Evolutionary conservation across 768 basidiomycete species (phyloP), one percentile per base, ranked within the genome.

Genomic region (Auricularia sp.): DNA sequence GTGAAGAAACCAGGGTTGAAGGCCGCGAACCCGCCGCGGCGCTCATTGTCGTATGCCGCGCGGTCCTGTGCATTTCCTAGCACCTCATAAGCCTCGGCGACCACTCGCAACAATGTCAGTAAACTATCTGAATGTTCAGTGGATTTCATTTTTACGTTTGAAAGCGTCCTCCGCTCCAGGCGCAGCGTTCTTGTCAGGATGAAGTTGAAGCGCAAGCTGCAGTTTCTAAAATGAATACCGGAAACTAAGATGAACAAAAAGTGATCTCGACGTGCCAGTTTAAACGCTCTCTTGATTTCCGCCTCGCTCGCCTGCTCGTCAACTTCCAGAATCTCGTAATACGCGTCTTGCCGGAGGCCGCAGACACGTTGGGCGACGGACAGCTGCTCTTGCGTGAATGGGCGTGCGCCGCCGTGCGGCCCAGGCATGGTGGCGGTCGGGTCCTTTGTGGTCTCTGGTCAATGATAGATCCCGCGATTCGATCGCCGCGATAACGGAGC

Each of bases 91-190:
- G 39, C 39, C 39, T 42, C 39, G 2, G 39, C 39, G 7, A 42
- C 39, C 8, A 42, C 39, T 42, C 7, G 7, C 8, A 14, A 42
- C 7, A 7, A 42, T 42, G 39, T 42, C 12, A 42, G 12, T 14
- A 42, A 29, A 29, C 2, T 29, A 29, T 29, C 29, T 29, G 29
- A 29, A 29, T 2, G 39, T 14, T 7, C 7, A 42, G 39, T 42
- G 39, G 39, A 42, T 8, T 2, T 42, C 39, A 42, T 42, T 42
- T 87, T 62, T 71, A 98, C 96, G 80, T 79, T 98, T 98, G 78
- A 98, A 98, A 2, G 95, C 95, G 73, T 98, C 95, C 66, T 98
- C 96, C 16, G 95, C 96, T 51, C 93, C 91, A 21, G 96, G 95
- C 21, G 96, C 96, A 5, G 93, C 93, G 70, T 96, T 97, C 79